Evolutionary conservation across 2,329 filamentous ascomycete genomes (phyloP), one percentile per base, ranked within the genome.

Genomic region (Alternaria viburni): DNA sequence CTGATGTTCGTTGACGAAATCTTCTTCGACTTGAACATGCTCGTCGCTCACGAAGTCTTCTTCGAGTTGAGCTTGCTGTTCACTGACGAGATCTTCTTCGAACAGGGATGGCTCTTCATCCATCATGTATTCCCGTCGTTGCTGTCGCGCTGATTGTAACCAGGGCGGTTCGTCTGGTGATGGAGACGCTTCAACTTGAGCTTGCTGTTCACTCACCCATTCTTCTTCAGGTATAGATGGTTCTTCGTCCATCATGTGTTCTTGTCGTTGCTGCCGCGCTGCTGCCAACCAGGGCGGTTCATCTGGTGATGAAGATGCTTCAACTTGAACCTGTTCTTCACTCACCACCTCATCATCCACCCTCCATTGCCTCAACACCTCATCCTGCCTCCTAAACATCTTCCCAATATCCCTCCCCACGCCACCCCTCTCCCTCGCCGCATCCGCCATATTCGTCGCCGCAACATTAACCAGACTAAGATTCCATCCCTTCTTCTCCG

Each of bases 381-480:
- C 85, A 54, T 92, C 89, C 75, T 96, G 93, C 58, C 84, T 85
- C 72, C 84, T 88, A 77, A 97, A 96, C 93, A 97, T 96, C 73
- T 84, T 87, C 1, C 86, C 86, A 69, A 97, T 97, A 73, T 97
- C 90, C 67, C 91, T 85, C 1, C 92, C 92, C 12, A 74, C 77
- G 0, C 81, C 81, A 21, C 78, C 80, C 68, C 77, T 83, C 57
- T 80, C 81, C 9, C 83, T 81, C 23, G 81, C 83, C 5, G 80
- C 78, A 64, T 83, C 81, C 7, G 74, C 86, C 90, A 98, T 95
- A 75, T 97, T 97, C 13, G 92, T 91, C 8, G 92, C 93, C 49
- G 93, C 94, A 21, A 98, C 83, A 68, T 97, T 98, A 62, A 98
- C 84, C 55, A 98, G 82, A 67, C 91, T 92, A 17, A 97, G 80